phyloP scores from a whole-genome alignment of 257 asterid species.

The Jacaranda mimosifolia region DNA sequence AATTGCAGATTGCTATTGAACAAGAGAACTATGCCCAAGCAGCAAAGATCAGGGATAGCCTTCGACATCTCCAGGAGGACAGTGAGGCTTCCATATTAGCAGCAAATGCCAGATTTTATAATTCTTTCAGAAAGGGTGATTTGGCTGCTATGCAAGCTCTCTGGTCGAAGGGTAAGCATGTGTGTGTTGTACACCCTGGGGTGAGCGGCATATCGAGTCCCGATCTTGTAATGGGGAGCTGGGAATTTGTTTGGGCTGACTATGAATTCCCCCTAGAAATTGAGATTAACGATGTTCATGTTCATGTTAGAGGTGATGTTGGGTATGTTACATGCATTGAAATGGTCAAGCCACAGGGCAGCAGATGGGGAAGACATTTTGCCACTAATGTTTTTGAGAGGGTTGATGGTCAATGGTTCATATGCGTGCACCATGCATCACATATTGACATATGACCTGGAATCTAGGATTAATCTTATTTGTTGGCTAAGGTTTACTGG shows the following conservation, averaged over 20 bases:
- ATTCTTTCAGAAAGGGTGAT: constrained; percentile 80
- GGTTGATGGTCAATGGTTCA: constrained; percentile 81
- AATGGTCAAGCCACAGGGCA: constrained; percentile 86
- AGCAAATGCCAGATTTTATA: constrained; percentile 86
- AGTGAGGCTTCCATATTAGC: constrained; percentile 84
- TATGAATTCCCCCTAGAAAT: constrained; percentile 88
- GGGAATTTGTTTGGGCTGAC: constrained; percentile 99
- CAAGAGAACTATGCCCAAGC: constrained; percentile 89
- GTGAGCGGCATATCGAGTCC: constrained; percentile 94
- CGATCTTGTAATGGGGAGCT: constrained; percentile 97
- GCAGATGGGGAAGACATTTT: constrained; percentile 95
- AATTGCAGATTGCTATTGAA: constrained; percentile 71
- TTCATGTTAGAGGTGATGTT: constrained; percentile 71
- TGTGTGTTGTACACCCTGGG: constrained; percentile 94
- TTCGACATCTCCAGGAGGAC: constrained; percentile 83
- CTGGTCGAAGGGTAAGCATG: constrained; percentile 85
- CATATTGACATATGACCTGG: constrained; percentile 67
- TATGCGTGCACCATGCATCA: constrained; percentile 93
- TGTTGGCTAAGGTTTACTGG: constrained; percentile 20
- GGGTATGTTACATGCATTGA: constrained; percentile 90
- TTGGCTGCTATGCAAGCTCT: constrained; percentile 84
- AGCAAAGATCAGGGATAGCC: constrained; percentile 89
- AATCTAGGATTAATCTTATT: constrained; percentile 26
- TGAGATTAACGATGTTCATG: constrained; percentile 82
- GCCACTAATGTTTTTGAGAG: constrained; percentile 89